These are phyloP conservation scores for Populus euphratica DNA, from an alignment of 345 rosid genomes.

Conservation along the genomic window DNA sequence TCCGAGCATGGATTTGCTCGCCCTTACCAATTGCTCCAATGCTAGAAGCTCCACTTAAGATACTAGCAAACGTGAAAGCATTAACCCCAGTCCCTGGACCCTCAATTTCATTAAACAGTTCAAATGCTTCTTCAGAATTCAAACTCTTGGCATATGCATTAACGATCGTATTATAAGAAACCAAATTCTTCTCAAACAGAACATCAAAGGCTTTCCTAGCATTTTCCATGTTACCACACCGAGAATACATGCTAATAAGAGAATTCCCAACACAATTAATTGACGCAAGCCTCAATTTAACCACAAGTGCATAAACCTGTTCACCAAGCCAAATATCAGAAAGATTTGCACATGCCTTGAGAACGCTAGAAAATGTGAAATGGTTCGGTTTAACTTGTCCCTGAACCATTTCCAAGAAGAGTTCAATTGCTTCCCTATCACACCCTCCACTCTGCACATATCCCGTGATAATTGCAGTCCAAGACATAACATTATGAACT, in stretches of 20 bases:
- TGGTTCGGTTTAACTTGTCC: constrained; percentile 54
- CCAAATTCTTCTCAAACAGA: constrained; percentile 56
- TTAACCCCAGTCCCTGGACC: constrained; percentile 36
- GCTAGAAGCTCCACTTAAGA: constrained; percentile 60
- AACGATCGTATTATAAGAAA: constrained; percentile 53
- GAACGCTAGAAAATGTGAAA: constrained; percentile 62
- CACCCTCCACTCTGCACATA: constrained; percentile 35
- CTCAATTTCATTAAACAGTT: constrained; percentile 39
- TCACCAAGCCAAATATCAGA: constrained; percentile 40
- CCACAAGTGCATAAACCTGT: constrained; percentile 45
- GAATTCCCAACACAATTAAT: constrained; percentile 64
- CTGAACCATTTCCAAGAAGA: constrained; percentile 50
- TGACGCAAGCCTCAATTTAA: constrained; percentile 52
- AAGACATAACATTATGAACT: constrained; percentile 62
- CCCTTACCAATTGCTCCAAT: constrained; percentile 61
- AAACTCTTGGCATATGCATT: constrained; percentile 50
- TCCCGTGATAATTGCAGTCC: constrained; percentile 68
- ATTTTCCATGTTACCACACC: constrained; percentile 54
- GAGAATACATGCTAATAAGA: constrained; percentile 59
- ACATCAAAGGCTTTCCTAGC: constrained; percentile 60
- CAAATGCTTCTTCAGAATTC: constrained; percentile 42
- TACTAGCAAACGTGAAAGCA: constrained; percentile 65
- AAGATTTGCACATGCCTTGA: constrained; percentile 63
- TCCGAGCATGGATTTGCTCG: constrained; percentile 58
- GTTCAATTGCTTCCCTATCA: constrained; percentile 44